Evolutionary conservation across 2,329 filamentous ascomycete genomes (phyloP).

Genomic region (Penicillium sp.): DNA sequence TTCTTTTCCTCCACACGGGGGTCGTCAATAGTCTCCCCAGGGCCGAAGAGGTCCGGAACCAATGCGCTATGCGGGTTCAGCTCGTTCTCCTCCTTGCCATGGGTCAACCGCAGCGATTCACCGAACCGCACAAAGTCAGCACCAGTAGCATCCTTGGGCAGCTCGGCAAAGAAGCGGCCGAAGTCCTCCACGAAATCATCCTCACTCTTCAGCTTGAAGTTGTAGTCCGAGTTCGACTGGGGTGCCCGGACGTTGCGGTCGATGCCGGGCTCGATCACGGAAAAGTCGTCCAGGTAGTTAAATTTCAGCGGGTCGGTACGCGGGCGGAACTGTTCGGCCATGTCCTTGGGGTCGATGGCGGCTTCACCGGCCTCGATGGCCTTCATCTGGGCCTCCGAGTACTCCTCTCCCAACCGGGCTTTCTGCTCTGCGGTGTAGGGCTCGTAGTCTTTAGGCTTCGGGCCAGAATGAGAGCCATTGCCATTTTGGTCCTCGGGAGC

Average conservation of each 20-base stretch:
- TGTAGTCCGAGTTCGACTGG: slow-evolving; percentile 54
- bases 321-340: slow-evolving; percentile 70
- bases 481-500: slow-evolving; percentile 32
- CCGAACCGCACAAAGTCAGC: slow-evolving; percentile 44
- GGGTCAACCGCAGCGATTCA: slow-evolving; percentile 51
- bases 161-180: slow-evolving; percentile 46
- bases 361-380: slow-evolving; percentile 80
- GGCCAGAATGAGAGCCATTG: slow-evolving; percentile 12
- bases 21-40: slow-evolving; percentile 36
- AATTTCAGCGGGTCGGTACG: slow-evolving; percentile 72
- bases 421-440: slow-evolving; percentile 69
- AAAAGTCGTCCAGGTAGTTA: slow-evolving; percentile 80
- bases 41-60: slow-evolving; percentile 53
- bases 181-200: slow-evolving; percentile 64
- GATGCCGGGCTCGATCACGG: slow-evolving; percentile 71
- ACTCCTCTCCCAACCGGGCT: slow-evolving; percentile 62
- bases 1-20: slow-evolving; percentile 27
- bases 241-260: slow-evolving; percentile 64
- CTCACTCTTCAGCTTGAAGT: slow-evolving; percentile 60
- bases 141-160: slow-evolving; percentile 52
- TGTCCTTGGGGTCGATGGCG: slow-evolving; percentile 71
- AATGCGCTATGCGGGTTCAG: slow-evolving; percentile 50
- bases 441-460: slow-evolving; percentile 41
- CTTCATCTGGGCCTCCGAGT: slow-evolving; percentile 77
- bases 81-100: slow-evolving; percentile 52